Conservation (phyloP, 441 rosid genomes). For the Manihot esculenta region DNA sequence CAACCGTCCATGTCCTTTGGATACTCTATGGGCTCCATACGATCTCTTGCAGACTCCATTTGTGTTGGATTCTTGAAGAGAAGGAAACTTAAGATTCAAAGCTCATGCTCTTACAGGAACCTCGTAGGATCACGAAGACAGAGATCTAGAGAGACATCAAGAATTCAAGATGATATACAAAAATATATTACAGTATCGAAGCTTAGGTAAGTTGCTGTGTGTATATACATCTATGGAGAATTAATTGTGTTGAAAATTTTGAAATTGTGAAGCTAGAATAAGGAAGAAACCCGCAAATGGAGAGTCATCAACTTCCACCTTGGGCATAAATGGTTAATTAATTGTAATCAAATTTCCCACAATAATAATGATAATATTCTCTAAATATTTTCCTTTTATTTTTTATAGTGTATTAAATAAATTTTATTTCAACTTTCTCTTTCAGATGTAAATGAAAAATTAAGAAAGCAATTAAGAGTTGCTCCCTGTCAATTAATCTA, state of each 20-base stretch:
- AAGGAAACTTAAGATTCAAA: no score
- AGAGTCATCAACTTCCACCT: constrained; percentile 7
- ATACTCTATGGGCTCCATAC: constrained; percentile 91
- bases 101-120: not conserved
- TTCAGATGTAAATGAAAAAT: not conserved
- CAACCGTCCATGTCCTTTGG: constrained; percentile 84
- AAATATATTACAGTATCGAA: no score
- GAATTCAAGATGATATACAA: no score
- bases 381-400: no score
- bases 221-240: not conserved
- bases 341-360: constrained; percentile 15
- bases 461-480: not conserved
- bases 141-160: no score
- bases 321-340: constrained; percentile 10
- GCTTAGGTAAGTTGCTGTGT: constrained; percentile 11
- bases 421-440: not conserved
- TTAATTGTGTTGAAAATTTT: no score
- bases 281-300: not conserved
- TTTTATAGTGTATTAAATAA: not conserved
- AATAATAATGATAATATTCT: not conserved
- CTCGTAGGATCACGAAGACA: not conserved
- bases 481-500: not conserved
- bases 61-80: constrained; percentile 56
- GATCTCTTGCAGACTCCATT: constrained; percentile 80
- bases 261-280: constrained; percentile 17